Percentiles rank a stretch among this genome's conserved stretches.
These are phyloP conservation scores for Plasmodium sp. DNA, from an alignment of 169 alveolate genomes.

Conservation along the genomic window DNA sequence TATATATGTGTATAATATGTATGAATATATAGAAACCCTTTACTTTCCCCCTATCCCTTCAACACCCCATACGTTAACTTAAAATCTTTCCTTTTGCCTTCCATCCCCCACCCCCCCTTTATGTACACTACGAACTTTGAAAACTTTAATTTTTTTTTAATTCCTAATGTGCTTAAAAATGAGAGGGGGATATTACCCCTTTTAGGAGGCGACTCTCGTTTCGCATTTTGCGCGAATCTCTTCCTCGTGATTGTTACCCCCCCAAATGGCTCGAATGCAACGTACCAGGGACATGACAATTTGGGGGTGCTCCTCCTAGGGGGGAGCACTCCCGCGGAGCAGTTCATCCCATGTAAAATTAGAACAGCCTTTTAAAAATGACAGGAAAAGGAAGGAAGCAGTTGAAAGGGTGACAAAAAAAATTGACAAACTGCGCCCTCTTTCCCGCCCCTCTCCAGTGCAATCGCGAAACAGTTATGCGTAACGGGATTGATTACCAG, in stretches of 20 bases:
- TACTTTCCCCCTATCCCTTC: neutral
- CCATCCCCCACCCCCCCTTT: neutral
- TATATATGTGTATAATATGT: neutral
- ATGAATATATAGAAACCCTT: neutral
- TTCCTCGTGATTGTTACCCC: neutral
- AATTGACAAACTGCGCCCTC: neutral
- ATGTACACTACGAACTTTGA: neutral
- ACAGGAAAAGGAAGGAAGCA: neutral
- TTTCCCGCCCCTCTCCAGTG: neutral
- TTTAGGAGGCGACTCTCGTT: neutral
- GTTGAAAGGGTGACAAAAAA: neutral
- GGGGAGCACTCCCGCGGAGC: neutral
- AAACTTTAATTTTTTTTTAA: neutral
- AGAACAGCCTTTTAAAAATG: neutral
- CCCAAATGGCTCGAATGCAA: neutral
- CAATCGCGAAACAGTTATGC: neutral
- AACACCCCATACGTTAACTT: neutral
- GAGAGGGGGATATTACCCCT: neutral
- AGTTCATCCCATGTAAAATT: neutral
- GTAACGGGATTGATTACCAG: neutral
- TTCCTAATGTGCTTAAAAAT: neutral
- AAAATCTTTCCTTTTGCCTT: neutral
- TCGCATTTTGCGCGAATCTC: neutral
- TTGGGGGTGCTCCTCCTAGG: neutral
- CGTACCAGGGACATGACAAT: neutral